phyloP scores from a whole-genome alignment of 2,329 filamentous ascomycete genomes.

The Lachnum nothofagi region DNA sequence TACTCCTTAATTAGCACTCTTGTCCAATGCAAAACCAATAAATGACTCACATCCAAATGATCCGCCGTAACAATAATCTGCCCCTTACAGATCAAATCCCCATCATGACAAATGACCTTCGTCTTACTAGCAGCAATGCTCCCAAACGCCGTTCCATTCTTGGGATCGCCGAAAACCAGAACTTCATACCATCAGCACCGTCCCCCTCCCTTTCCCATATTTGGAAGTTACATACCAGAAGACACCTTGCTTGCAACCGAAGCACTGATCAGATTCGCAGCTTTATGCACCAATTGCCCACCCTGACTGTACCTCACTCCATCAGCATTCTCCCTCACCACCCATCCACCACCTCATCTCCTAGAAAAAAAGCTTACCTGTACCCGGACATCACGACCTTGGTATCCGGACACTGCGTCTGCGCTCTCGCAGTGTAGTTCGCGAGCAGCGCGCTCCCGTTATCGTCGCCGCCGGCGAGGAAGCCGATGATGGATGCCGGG shows the following conservation, averaged over 20 bases:
- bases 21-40: not conserved
- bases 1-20: not conserved
- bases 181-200: constrained; percentile 6
- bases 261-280: constrained; percentile 18
- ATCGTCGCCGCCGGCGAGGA: constrained; percentile 28
- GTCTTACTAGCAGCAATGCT: constrained; percentile 13
- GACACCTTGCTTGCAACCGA: constrained; percentile 16
- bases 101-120: constrained; percentile 21
- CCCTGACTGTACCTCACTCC: constrained; percentile 9
- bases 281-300: constrained; percentile 27
- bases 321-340: too few species aligned
- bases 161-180: constrained; percentile 28
- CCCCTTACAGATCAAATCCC: constrained; percentile 24
- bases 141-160: constrained; percentile 17
- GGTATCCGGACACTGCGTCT: constrained; percentile 19
- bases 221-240: constrained; percentile 11
- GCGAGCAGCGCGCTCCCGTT: constrained; percentile 35
- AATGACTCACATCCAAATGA: not conserved
- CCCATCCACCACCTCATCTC: not conserved
- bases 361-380: too few species aligned
- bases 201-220: not conserved
- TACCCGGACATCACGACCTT: constrained; percentile 27
- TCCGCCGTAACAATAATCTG: not conserved
- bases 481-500: constrained; percentile 37
- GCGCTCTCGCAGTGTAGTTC: constrained; percentile 10